Base-by-base conservation (phyloP, 78 protist genomes). In the Dictyostelium intermedium region DNA sequence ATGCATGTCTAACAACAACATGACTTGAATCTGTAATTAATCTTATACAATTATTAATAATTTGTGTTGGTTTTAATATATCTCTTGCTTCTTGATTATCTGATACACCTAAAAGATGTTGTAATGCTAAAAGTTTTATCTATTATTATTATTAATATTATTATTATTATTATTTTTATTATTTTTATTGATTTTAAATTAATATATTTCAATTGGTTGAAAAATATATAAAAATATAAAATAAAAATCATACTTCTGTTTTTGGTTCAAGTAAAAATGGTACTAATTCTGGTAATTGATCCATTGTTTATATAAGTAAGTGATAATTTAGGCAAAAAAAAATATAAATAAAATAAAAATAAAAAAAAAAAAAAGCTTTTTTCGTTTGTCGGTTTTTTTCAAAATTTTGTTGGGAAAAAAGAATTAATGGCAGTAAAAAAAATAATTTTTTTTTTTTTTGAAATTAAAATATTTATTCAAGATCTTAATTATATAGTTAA, bases 201-300 rank as follows among this genome's bases (percentile, higher is more conserved):
- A 14, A 43, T n/a, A 77, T 45, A 6, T 45, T 45, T 45, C 10
- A n/a, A n/a, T 45, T 50, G 1, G 2, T 14, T 14, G 0, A 50
- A 2, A 78, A 25, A 39, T 78, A 39, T 35, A 43, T 7, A 50
- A 50, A 50, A 16, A 16, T 16, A 56, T 14, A 16, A 41, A 39
- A 41, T 23, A 10, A 56, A 56, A 56, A 56, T 20, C 27, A 20
- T 56, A 56, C 66, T 20, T 86, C 92, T 50, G 92, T 10, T 39
- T 86, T 86, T 60, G 45, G 92, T 35, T 86, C 77, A 8, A 37
- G 56, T 39, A 86, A 60, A 80, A 86, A 86, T 77, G 92, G 92
- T 76, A 86, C 84, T 76, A 86, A 77, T 56, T 86, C 92, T 86
- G 53, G n/a, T 86, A 86, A 56, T 86, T 86, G 91, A 18, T 85